phyloP scores from a whole-genome alignment of 2,329 filamentous ascomycete genomes.

The Fusarium transvaalense region DNA sequence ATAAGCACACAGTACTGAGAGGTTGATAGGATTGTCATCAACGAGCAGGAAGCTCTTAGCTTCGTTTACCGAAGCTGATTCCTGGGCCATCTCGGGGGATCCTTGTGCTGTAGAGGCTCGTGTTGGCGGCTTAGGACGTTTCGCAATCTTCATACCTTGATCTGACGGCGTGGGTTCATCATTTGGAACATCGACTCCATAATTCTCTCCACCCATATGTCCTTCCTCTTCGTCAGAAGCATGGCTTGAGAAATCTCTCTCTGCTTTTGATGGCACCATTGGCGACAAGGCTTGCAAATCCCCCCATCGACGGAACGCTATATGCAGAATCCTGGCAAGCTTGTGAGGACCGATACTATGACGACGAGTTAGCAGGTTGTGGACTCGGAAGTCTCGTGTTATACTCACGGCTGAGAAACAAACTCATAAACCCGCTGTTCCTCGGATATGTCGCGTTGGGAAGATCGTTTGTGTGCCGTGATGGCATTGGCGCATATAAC shows the following conservation, averaged over 20 bases:
- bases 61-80: neutral
- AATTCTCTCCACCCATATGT: neutral
- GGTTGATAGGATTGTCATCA: conserved; percentile 42
- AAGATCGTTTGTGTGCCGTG: conserved; percentile 47
- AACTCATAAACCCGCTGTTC: conserved; percentile 52
- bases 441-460: conserved; percentile 32
- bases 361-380: neutral
- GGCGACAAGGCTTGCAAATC: conserved; percentile 29
- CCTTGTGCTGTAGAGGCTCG: neutral
- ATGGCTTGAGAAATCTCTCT: neutral
- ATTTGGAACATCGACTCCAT: neutral
- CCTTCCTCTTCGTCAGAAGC: neutral
- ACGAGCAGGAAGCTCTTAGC: conserved; percentile 36
- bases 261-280: neutral
- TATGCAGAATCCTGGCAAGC: conserved; percentile 51
- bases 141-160: neutral
- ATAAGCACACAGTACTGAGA: conserved; percentile 44
- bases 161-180: neutral
- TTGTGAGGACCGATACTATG: conserved; percentile 55
- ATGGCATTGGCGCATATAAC: conserved; percentile 53
- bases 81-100: neutral
- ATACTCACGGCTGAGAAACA: conserved; percentile 55
- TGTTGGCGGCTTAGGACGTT: conserved; percentile 12
- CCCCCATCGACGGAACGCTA: conserved; percentile 49
- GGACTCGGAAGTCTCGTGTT: accelerated